Percentiles rank a stretch among this genome's conserved stretches.
Conservation (phyloP, 805 yeast species). For the Wickerhamiella allomyrinae region DNA sequence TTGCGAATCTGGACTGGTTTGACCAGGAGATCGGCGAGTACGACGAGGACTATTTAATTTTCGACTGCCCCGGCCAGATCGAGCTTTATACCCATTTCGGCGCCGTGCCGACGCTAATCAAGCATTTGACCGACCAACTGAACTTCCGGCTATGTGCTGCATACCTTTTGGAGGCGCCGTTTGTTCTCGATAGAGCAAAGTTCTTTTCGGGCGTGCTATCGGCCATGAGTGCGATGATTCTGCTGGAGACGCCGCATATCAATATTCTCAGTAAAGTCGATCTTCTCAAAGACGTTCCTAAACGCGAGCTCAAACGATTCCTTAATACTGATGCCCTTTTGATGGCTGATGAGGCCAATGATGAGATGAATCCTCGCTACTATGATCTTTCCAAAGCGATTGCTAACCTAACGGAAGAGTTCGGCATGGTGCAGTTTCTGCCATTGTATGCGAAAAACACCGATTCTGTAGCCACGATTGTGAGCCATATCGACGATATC, state of each 20-base stretch:
- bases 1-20: slow-evolving; percentile 89
- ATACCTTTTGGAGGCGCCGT: slow-evolving; percentile 85
- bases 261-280: slow-evolving; percentile 81
- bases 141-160: slow-evolving; percentile 87
- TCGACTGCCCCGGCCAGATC: slow-evolving; percentile 96
- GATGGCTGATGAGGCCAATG: slow-evolving; percentile 36
- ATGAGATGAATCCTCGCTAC: slow-evolving; percentile 46
- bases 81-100: slow-evolving; percentile 92
- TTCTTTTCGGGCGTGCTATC: slow-evolving; percentile 89
- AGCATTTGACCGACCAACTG: slow-evolving; percentile 64
- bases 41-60: slow-evolving; percentile 84
- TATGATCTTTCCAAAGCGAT: slow-evolving; percentile 62
- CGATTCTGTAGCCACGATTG: slow-evolving; percentile 63
- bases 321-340: slow-evolving; percentile 85
- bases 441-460: slow-evolving; percentile 73
- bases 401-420: slow-evolving; percentile 86
- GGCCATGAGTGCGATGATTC: slow-evolving; percentile 97
- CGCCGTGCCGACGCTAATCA: slow-evolving; percentile 75
- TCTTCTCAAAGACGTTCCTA: slow-evolving; percentile 62
- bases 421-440: slow-evolving; percentile 95
- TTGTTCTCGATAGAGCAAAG: slow-evolving; percentile 77
- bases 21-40: slow-evolving; percentile 95
- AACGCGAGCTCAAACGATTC: slow-evolving; percentile 65
- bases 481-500: slow-evolving; percentile 87
- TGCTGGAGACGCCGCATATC: slow-evolving; percentile 87